Evolutionary conservation across 139 green algal species (phyloP).

Genomic region (Coelastrella sp.): DNA sequence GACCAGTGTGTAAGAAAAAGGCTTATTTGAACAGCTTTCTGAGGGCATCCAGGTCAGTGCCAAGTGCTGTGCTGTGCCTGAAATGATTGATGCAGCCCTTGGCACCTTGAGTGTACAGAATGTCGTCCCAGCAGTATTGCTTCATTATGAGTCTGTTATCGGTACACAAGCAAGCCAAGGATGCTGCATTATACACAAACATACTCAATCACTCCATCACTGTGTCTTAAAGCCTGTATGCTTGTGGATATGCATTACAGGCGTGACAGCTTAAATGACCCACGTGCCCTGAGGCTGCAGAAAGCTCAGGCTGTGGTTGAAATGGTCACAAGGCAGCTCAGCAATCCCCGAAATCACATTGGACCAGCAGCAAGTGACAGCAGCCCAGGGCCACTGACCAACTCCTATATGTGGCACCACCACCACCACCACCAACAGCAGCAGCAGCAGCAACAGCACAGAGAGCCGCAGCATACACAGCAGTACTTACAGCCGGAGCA

Average conservation of each 20-base stretch:
- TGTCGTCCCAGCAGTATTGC: no score
- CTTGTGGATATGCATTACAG: neutral
- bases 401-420: no score
- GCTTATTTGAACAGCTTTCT: neutral
- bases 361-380: neutral
- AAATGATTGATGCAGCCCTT: no score
- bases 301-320: constrained; percentile 26
- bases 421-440: neutral
- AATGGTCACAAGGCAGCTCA: constrained; percentile 15
- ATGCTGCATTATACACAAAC: no score
- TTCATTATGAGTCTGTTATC: no score
- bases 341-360: neutral
- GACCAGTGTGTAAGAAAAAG: neutral
- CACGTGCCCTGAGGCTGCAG: constrained; percentile 7
- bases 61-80: no score
- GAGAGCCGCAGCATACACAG: neutral
- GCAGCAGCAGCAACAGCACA: neutral
- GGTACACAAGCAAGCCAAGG: no score
- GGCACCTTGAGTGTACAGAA: no score
- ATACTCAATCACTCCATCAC: no score
- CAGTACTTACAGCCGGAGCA: neutral
- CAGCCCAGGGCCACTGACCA: neutral
- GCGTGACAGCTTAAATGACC: neutral
- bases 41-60: neutral
- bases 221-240: no score